Conservation (phyloP, 2,329 filamentous ascomycete species). For the Cryoendolithus antarcticus region DNA sequence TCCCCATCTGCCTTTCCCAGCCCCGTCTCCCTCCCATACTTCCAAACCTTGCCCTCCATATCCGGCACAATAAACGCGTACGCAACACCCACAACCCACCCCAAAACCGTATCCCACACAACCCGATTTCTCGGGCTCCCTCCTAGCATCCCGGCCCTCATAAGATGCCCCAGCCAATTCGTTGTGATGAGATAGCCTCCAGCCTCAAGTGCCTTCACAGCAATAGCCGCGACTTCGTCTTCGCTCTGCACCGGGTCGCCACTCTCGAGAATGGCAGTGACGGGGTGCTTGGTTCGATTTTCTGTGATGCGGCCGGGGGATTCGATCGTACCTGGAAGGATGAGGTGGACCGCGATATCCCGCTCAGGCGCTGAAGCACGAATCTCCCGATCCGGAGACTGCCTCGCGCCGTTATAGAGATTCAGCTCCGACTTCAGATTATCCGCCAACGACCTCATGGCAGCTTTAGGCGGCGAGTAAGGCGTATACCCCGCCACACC, state of each 20-base stretch:
- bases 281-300: constrained; percentile 63
- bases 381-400: constrained; percentile 8
- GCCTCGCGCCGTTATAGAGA: constrained; percentile 61
- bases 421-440: constrained; percentile 71
- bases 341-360: constrained; percentile 65
- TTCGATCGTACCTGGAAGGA: constrained; percentile 75
- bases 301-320: constrained; percentile 65
- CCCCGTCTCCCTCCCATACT: constrained; percentile 39
- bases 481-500: constrained; percentile 69
- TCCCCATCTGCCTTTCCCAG: too few relatives aligned
- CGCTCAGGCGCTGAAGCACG: constrained; percentile 36
- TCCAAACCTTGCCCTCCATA: constrained; percentile 43
- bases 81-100: constrained; percentile 40
- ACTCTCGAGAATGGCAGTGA: constrained; percentile 70
- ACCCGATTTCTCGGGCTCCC: constrained; percentile 41
- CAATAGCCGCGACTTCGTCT: constrained; percentile 58
- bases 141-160: constrained; percentile 49
- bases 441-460: constrained; percentile 72
- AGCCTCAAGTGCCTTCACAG: constrained; percentile 63
- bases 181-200: constrained; percentile 73
- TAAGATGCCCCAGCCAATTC: constrained; percentile 55
- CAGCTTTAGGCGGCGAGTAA: constrained; percentile 76
- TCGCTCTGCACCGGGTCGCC: constrained; percentile 67
- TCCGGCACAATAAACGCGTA: constrained; percentile 47
- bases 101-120: constrained; percentile 42